Conservation (phyloP, 192 early-diverging fungal species). For the Coemansia sp. region DNA sequence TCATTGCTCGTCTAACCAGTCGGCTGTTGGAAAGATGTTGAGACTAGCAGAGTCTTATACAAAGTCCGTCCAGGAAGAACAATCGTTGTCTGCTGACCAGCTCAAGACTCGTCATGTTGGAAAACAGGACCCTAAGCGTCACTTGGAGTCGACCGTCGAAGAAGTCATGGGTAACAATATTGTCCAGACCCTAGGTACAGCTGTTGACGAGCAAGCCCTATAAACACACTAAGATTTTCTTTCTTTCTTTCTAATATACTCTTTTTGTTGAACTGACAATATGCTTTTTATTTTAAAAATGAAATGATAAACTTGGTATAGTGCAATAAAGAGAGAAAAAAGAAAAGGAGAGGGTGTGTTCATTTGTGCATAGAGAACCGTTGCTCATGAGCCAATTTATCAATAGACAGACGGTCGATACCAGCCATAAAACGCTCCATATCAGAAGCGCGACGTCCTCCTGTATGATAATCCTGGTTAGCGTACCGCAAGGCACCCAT, state of each 20-base stretch:
- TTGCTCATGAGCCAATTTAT: constrained; percentile 28
- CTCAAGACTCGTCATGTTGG: constrained; percentile 99
- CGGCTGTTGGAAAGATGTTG: constrained; percentile 89
- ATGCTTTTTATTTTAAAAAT: constrained; percentile 6
- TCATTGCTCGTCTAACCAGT: constrained; percentile 83
- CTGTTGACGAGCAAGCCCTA: constrained; percentile 80
- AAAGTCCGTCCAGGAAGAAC: constrained; percentile 98
- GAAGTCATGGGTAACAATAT: constrained; percentile 94
- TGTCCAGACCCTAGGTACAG: constrained; percentile 91
- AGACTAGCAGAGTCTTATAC: constrained; percentile 90
- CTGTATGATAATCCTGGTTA: constrained; percentile 41
- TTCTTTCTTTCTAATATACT: neutral
- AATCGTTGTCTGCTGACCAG: constrained; percentile 88
- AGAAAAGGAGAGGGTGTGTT: constrained; percentile 10
- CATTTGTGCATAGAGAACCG: constrained; percentile 24
- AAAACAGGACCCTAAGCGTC: constrained; percentile 99
- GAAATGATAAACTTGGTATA: constrained; percentile 4
- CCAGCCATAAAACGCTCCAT: constrained; percentile 43
- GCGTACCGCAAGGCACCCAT: constrained; percentile 42
- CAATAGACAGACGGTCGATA: constrained; percentile 33
- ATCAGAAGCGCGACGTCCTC: constrained; percentile 30
- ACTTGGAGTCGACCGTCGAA: constrained; percentile 93
- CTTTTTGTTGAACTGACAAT: neutral
- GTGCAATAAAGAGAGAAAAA: constrained; percentile 3
- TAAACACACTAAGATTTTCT: constrained; percentile 5